Base-by-base conservation (phyloP, 768 basidiomycete species). In the Amylocystis lapponica region DNA sequence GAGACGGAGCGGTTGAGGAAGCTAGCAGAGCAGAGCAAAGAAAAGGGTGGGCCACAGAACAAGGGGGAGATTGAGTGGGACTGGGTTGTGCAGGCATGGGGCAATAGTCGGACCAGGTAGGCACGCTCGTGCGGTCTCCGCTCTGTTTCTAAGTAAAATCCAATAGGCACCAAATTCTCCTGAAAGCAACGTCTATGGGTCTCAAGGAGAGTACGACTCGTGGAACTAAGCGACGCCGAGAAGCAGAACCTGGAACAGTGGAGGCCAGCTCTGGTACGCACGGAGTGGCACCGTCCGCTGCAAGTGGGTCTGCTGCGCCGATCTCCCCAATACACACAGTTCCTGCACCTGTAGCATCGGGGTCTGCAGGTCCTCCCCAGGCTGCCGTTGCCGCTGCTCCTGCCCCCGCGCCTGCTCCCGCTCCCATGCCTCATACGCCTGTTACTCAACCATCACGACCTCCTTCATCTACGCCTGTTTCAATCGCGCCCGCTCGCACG, bases 41-140 rank as follows among this genome's bases (percentile, higher is more conserved):
- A 74, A 44, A 61, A 67, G 39, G 60, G 59, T 23, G 68, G 56
- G 13, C 58, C 69, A 4, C 57, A 58, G 30, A 50, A 53, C 33
- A 68, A 71, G 40, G 76, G 78, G 11, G 81, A 83, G 46, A 80
- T 83, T 30, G 83, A 85, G 39, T 91, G 87, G 87, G 87, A 89
- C 59, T 78, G 80, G 67, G 73, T 90, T 19, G 77, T 81, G 39
- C 69, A 69, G 37, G 76, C 83, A 53, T 89, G 84, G 79, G 87
- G 87, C 4, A 74, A 73, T 48, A 76, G 76, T 29, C 71, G 87
- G 41, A 81, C 87, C 43, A 79, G 83, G 87, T 85, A 49, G 36
- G 66, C 1, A 43, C 41, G 32, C 20, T 27, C 36, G 13, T 22
- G 19, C 5, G 13, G n/a, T 9, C 14, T 29, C 12, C 34, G 12